Conservation (phyloP, 768 basidiomycete genomes). For the Boletus subparvulus region DNA sequence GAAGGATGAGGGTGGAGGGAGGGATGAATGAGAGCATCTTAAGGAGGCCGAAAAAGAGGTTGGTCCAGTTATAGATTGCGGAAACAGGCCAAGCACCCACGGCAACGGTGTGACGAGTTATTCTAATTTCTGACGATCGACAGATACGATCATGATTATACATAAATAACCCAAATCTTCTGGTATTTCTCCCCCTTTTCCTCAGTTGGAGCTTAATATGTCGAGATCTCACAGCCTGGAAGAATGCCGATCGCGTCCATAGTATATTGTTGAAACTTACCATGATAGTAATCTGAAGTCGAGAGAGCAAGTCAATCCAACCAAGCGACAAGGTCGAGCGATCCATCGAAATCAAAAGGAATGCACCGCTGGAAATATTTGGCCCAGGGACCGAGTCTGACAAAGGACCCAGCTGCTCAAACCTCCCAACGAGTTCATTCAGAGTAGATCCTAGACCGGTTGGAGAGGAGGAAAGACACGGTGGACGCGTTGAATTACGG, state of each 20-base stretch:
- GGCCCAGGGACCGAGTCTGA: neutral
- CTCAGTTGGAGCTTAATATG: too few species aligned
- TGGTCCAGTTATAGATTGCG: neutral
- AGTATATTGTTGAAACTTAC: too few species aligned
- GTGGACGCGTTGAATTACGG: neutral
- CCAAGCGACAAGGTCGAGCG: too few species aligned
- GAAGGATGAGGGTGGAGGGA: constrained; percentile 37
- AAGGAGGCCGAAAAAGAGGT: neutral
- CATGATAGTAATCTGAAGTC: too few species aligned
- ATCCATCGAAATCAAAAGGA: too few species aligned
- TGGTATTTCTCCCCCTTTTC: too few species aligned
- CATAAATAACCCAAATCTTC: neutral
- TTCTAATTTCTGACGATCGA: neutral
- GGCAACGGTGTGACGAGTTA: neutral
- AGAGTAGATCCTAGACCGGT: neutral
- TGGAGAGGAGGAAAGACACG: too few species aligned
- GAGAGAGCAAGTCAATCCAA: too few species aligned
- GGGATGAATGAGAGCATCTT: neutral
- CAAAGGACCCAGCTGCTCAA: neutral
- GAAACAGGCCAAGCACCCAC: neutral
- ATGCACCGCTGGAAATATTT: too few species aligned
- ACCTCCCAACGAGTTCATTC: neutral
- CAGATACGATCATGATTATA: neutral
- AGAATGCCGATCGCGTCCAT: too few species aligned
- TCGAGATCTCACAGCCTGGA: too few species aligned